Evolutionary conservation across 1,284 basidiomycete genomes (phyloP).

Genomic region (Taiwanofungus camphoratus): DNA sequence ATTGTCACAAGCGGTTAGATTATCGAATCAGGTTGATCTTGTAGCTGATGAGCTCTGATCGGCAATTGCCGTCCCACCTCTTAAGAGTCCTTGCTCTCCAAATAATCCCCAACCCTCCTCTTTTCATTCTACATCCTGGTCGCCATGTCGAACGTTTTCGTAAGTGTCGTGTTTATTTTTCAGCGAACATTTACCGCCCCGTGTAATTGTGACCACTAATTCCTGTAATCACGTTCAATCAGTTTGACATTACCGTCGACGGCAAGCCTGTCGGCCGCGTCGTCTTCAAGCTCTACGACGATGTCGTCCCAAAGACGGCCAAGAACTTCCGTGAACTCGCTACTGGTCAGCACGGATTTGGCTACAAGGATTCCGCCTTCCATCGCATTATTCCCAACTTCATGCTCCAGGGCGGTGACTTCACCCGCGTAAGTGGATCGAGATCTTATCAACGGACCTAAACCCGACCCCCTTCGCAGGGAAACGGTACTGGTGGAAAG

Average conservation of each 20-base stretch:
- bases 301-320: slow-evolving; percentile 42
- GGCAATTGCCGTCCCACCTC: slow-evolving; percentile 24
- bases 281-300: slow-evolving; percentile 59
- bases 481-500: slow-evolving; percentile 87
- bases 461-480: slow-evolving; percentile 5
- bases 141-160: slow-evolving; percentile 45
- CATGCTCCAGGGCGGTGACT: slow-evolving; percentile 70
- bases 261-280: slow-evolving; percentile 42
- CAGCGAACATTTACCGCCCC: neutral
- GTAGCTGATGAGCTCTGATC: slow-evolving; percentile 27
- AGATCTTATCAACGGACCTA: slow-evolving; percentile 33
- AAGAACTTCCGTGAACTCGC: slow-evolving; percentile 47
- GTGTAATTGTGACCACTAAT: neutral
- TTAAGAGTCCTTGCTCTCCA: slow-evolving; percentile 20
- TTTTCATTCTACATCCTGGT: slow-evolving; percentile 16
- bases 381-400: slow-evolving; percentile 38
- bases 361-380: slow-evolving; percentile 33
- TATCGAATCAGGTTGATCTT: slow-evolving; percentile 24
- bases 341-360: slow-evolving; percentile 39
- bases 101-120: slow-evolving; percentile 15
- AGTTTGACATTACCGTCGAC: slow-evolving; percentile 59
- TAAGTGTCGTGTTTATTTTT: slow-evolving; percentile 23
- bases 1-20: slow-evolving; percentile 28
- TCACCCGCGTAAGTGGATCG: slow-evolving; percentile 47
- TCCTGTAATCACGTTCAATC: neutral